phyloP scores from a whole-genome alignment of 202 grass and related monocot genomes.

The Carex sylvatica region DNA sequence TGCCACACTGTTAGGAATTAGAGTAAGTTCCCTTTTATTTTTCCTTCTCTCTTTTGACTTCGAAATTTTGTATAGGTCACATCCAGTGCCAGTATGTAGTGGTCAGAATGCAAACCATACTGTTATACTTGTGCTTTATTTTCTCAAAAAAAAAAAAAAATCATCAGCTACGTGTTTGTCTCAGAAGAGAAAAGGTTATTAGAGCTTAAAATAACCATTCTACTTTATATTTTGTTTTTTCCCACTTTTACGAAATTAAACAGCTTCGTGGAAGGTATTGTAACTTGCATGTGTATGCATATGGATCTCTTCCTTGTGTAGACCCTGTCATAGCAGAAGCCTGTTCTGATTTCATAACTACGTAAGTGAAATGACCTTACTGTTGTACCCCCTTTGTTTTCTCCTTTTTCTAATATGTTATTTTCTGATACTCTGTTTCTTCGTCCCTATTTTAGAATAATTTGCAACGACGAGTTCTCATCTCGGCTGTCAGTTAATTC shows the following conservation, averaged over 20 bases:
- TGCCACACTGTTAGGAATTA: conserved; percentile 83
- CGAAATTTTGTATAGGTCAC: neutral
- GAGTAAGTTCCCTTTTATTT: conserved; percentile 44
- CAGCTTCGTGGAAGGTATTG: conserved; percentile 76
- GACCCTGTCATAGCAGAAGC: conserved; percentile 85
- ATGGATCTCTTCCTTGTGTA: conserved; percentile 85
- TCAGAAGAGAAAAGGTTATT: neutral
- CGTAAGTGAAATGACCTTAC: conserved; percentile 38
- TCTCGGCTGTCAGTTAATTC: conserved; percentile 90
- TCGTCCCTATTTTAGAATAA: conserved; percentile 56
- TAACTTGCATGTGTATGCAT: conserved; percentile 91
- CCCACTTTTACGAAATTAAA: neutral
- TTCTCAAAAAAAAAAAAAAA: conserved; percentile 4
- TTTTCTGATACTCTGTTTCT: conserved; percentile 16
- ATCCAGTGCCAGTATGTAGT: neutral
- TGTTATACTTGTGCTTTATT: neutral
- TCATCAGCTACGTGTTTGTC: neutral
- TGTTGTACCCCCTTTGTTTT: neutral
- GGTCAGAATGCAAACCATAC: conserved; percentile 30
- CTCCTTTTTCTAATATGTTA: neutral
- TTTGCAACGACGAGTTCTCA: conserved; percentile 84
- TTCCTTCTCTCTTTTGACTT: neutral
- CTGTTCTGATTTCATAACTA: conserved; percentile 84
- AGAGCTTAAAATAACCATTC: neutral
- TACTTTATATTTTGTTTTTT: conserved; percentile 27